Conservation (phyloP, 148 eudicot genomes). For the Chenopodium quinoa region DNA sequence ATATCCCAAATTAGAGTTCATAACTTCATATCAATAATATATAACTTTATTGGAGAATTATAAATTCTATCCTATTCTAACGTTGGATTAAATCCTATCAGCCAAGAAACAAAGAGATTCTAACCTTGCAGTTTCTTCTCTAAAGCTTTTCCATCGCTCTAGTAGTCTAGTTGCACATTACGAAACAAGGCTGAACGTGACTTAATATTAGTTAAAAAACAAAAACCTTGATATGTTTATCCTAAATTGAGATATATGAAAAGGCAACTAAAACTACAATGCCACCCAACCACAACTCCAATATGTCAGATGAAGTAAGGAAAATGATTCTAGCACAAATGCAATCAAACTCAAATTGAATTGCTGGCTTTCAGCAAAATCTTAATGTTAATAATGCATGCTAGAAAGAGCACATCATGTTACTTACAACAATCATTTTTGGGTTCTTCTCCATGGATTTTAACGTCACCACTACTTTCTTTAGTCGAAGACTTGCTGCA, state of each 20-base stretch:
- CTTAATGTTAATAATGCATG: background rate
- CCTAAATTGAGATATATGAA: background rate
- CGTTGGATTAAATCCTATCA: background rate
- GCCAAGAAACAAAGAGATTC: background rate
- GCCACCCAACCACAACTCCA: background rate
- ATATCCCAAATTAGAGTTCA: background rate
- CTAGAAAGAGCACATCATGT: background rate
- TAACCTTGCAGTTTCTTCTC: background rate
- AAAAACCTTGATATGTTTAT: background rate
- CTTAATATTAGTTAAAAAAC: background rate
- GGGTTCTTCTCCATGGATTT: constrained; percentile 29
- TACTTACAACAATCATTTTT: constrained; percentile 46
- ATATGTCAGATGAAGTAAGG: background rate
- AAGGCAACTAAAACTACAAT: background rate
- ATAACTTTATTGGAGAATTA: background rate
- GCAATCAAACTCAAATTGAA: background rate
- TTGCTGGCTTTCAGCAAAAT: background rate
- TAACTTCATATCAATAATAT: background rate
- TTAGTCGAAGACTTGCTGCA: constrained; percentile 43
- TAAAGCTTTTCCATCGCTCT: background rate
- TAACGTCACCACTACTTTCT: constrained; percentile 22
- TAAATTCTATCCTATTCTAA: background rate
- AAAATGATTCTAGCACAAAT: background rate
- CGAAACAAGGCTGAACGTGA: background rate
- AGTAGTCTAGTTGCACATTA: background rate